Evolutionary conservation across 345 rosid species (phyloP), one percentile per base, ranked within the genome.

Genomic region (Heritiera littoralis): DNA sequence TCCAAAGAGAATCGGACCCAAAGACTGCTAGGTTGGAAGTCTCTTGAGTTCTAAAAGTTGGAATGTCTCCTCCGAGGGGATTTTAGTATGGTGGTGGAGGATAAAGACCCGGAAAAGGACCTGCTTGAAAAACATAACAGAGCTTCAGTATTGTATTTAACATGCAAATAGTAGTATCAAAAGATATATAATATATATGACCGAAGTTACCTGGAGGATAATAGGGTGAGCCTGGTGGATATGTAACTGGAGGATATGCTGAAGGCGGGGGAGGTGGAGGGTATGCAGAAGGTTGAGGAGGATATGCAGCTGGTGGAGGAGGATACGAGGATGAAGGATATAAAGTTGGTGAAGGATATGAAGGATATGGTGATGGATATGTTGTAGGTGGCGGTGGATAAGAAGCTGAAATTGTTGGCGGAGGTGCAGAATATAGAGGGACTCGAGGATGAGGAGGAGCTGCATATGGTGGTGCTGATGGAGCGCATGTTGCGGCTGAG

Each of bases 61-160:
- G 73, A 68, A 11, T 14, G 18, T 30, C 18, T 30, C 15, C 66
- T 63, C 17, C 7, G 15, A 3, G 40, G 14, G 41, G 14, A 63
- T 30, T 71, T 80, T 18, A 91, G 87, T 93, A 90, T 0, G 90
- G 92, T 65, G 85, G 93, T 2, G 90, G 91, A 12, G 94, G 90
- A 81, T 87, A 88, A 32, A 56, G 74, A 56, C 97, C 93, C 28
- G 86, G 89, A 64, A 78, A 89, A 72, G 90, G 90, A 84, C 89
- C 95, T 90, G 86, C 65, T 71, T 51, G 49, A 48, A 66, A 71
- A 74, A 55, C 41, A 56, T 13, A 77, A 43, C 10, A 32, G 61
- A 70, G 35, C 67, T 43, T 72, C 35, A 68, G 32, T 46, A 41
- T 28, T 23, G 38, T 46, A 66, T 74, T 66, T 28, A 28, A 72